phyloP scores from a whole-genome alignment of 2,329 filamentous ascomycete species.

The Metarhizium brunneum region DNA sequence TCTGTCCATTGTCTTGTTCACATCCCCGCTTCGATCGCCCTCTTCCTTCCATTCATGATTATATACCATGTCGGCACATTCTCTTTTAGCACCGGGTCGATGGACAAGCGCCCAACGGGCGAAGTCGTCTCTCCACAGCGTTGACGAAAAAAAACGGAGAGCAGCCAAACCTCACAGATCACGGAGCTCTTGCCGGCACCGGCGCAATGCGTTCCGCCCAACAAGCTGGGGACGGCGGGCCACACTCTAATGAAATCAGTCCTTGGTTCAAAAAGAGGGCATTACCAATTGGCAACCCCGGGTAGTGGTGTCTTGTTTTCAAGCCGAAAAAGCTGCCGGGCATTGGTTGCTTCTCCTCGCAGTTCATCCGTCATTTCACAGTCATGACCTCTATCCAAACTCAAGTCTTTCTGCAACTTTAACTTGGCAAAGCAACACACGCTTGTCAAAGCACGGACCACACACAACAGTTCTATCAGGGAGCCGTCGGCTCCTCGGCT shows the following conservation, averaged over 20 bases:
- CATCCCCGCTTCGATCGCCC: background rate
- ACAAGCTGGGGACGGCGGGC: no score
- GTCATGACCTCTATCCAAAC: background rate
- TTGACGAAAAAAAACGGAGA: background rate
- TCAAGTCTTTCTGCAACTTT: no score
- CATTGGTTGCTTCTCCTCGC: background rate
- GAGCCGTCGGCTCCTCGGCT: no score
- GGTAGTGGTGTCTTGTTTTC: background rate
- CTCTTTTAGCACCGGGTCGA: background rate
- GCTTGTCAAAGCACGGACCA: no score
- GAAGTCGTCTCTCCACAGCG: background rate
- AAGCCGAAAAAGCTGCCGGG: background rate
- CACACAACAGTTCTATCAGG: no score
- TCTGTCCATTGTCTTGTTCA: background rate
- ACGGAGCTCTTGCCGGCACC: background rate
- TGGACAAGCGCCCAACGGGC: background rate
- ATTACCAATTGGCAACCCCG: background rate
- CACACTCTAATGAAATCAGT: background rate
- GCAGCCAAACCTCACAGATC: background rate
- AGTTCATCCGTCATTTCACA: background rate
- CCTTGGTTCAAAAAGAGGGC: background rate
- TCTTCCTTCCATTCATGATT: background rate
- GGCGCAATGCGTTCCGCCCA: background rate
- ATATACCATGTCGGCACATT: background rate
- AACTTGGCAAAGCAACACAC: no score